phyloP scores from a whole-genome alignment of 2,329 filamentous ascomycete genomes.

The Fusarium secorum region DNA sequence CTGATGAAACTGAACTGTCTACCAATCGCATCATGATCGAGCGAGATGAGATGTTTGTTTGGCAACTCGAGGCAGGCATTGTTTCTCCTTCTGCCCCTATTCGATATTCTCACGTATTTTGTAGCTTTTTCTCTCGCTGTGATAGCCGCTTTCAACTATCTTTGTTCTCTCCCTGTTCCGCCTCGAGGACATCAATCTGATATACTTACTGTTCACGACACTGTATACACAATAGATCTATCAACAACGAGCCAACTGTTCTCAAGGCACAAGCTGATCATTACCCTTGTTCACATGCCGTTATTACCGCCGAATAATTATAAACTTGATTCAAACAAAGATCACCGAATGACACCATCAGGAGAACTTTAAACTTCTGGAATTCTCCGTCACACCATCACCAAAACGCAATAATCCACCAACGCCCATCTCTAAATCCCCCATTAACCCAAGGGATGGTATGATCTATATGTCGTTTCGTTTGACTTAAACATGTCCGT shows the following conservation, averaged over 20 bases:
- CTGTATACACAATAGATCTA: neutral
- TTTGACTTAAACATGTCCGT: constrained; percentile 4
- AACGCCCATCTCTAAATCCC: neutral
- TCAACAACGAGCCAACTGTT: neutral
- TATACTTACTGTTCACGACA: neutral
- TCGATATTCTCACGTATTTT: neutral
- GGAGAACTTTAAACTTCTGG: neutral
- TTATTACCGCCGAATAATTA: neutral
- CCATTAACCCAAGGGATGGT: neutral
- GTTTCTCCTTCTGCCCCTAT: neutral
- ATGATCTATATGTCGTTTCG: constrained; percentile 8
- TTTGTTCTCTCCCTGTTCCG: neutral
- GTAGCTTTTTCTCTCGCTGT: neutral
- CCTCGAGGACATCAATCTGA: neutral
- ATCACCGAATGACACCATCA: constrained; percentile 8
- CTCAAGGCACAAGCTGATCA: neutral
- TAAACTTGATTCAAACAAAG: neutral
- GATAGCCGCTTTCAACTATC: neutral
- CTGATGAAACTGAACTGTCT: neutral
- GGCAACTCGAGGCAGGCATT: neutral
- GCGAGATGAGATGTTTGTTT: neutral
- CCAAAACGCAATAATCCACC: constrained; percentile 17
- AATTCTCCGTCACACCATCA: constrained; percentile 21
- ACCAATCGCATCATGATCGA: neutral
- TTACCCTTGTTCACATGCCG: neutral